Base-by-base conservation (phyloP, 2,329 filamentous ascomycete genomes). In the Lachnellula hyalina region DNA sequence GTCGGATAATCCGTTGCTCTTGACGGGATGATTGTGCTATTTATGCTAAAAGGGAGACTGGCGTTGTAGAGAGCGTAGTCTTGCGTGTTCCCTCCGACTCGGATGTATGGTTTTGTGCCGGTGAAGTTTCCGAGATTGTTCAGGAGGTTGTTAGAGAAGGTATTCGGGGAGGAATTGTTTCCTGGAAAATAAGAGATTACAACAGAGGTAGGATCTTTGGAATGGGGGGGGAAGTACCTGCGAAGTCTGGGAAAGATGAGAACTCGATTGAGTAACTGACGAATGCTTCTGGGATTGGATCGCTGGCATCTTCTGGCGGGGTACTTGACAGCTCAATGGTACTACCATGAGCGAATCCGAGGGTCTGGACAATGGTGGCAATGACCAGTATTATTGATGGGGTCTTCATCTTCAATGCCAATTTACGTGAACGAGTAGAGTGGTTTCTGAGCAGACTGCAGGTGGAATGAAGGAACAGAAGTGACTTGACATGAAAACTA, bases 41-140 rank as follows among this genome's bases (percentile, higher is more conserved):
- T 74, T 9, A 79, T 71, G 5, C 78, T 78, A 6, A 72, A 70
- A 1, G 73, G 65, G 5, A 83, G 75, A 4, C 74, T 75, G 1
- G 75, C 69, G 59, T 85, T 76, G 67, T 82, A 86, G 38, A 86
- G 72, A 5, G 81, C 81, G 59, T 80, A 84, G 70, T 86, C 83
- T 68, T 86, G 83, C 0, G 83, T 85, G 62, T 85, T 86, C n/a
- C 83, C 84, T 3, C 84, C 83, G 1, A 86, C 81, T 15, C 83
- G 74, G 53, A 86, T 79, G 61, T 81, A 75, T 2, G 83, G 83
- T 58, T 82, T 83, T 6, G 73, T 74, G 8, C 82, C 82, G 14
- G 73, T 74, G 3, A 84, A 63, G n/a, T 74, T 65, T 1, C 72
- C 78, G 19, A 86, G 62, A 54, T 84, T 85, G 34, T 77, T 74